phyloP scores from a whole-genome alignment of 306 rosid species.

The Cajanus cajan region DNA sequence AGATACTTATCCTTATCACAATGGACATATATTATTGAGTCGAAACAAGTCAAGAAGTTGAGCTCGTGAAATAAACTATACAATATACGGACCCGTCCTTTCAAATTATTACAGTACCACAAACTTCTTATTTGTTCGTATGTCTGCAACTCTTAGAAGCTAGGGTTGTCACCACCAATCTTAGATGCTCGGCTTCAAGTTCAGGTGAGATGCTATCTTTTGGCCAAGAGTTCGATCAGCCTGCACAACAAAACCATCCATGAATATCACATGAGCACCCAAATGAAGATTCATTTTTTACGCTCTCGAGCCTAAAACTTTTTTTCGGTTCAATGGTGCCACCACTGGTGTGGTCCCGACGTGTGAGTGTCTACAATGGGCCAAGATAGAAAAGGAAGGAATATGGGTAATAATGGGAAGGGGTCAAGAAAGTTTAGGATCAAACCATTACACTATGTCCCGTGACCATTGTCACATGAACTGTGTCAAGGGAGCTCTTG shows the following conservation, averaged over 20 bases:
- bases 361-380: neutral
- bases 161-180: neutral
- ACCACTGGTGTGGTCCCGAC: neutral
- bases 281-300: neutral
- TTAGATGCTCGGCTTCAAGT: slow-evolving; percentile 68
- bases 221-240: slow-evolving; percentile 76
- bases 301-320: neutral
- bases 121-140: slow-evolving; percentile 14
- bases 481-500: neutral
- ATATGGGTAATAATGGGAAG: neutral
- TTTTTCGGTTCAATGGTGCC: neutral
- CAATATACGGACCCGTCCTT: neutral
- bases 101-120: neutral
- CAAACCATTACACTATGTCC: neutral
- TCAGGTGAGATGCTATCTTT: slow-evolving; percentile 72
- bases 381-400: neutral
- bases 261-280: slow-evolving; percentile 30
- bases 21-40: slow-evolving; percentile 26
- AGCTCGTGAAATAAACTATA: neutral
- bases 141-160: neutral
- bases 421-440: neutral
- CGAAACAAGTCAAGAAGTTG: slow-evolving; percentile 7
- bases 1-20: neutral
- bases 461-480: neutral
- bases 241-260: slow-evolving; percentile 39